Evolutionary conservation across 345 rosid genomes (phyloP), one percentile per base, ranked within the genome.

Genomic region (Pelargonium nanum): DNA sequence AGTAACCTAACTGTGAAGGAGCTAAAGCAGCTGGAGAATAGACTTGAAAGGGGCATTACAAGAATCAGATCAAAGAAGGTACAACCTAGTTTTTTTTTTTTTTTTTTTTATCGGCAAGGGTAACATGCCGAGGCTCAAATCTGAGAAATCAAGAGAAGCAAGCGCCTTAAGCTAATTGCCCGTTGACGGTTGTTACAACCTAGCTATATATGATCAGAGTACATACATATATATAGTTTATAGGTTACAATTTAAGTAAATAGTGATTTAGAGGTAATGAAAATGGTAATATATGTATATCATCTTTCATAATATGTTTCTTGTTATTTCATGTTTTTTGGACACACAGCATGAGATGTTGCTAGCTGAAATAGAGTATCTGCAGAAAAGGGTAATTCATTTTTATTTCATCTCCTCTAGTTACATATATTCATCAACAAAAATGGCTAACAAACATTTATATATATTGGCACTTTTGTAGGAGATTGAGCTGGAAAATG

Each of bases 401-500:
- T 54, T 1, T 16, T 16, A 24, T 59, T 1, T 22, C 17, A 51
- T 54, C 6, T 5, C 4, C 4, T 48, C 30, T 51, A 19, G 12
- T 25, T 45, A 53, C 21, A n/a, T 28, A 4, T 0, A 16, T 56
- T 17, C 1, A 13, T 1, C 20, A 24, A 40, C 10, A n/a, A 20
- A 20, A n/a, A 58, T 28, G 22, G 24, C 34, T 10, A 16, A 8
- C 10, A 5, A 30, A 30, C 10, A 30, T 30, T 30, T 5, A 30
- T 30, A 5, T 1, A 1, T 61, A 40, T 50, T 58, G 22, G 4
- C 52, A 9, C 19, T 6, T 53, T 59, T 24, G 17, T 62, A 90
- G 99, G 99, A 89, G 76, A 84, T 84, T 55, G 97, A 90, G 70
- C 76, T 90, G 72, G 99, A 93, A 61, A 87, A 84, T 62, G 99